phyloP scores from a whole-genome alignment of 2,329 filamentous ascomycete species.

The Fonsecaea pugnacius region DNA sequence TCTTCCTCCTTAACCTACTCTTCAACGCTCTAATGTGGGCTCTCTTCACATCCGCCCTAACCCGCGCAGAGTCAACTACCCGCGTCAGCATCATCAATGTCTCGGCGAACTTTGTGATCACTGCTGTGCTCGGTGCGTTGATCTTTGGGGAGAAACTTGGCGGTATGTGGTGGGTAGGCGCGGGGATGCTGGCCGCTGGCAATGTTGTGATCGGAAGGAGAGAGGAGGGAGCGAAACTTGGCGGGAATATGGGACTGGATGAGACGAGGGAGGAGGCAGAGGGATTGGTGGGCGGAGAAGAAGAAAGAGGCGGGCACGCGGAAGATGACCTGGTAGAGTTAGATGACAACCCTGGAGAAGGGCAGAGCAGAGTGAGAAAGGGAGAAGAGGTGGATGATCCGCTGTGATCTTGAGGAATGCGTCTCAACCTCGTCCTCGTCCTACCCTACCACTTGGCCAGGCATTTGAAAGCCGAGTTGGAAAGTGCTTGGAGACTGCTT shows the following conservation, averaged over 20 bases:
- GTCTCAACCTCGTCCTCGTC: not conserved
- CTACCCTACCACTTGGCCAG: not conserved
- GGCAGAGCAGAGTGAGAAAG: conserved; percentile 22
- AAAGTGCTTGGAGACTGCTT: not conserved
- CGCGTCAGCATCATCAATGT: conserved; percentile 69
- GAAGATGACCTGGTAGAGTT: conserved; percentile 30
- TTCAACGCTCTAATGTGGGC: conserved; percentile 70
- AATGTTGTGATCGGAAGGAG: conserved; percentile 67
- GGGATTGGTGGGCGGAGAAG: conserved; percentile 20
- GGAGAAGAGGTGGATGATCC: conserved; percentile 31
- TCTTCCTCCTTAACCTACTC: conserved; percentile 64
- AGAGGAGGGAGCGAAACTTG: conserved; percentile 45
- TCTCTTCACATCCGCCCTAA: conserved; percentile 66
- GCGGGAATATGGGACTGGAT: conserved; percentile 24
- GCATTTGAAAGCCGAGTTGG: not conserved
- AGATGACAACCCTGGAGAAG: conserved; percentile 21
- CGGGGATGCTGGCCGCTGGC: conserved; percentile 62
- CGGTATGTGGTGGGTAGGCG: conserved; percentile 66
- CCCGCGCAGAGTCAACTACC: conserved; percentile 63
- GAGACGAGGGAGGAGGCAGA: conserved; percentile 27
- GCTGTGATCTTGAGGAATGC: conserved; percentile 12
- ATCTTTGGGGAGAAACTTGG: conserved; percentile 63
- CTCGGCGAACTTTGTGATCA: conserved; percentile 66
- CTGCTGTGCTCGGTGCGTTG: conserved; percentile 61
- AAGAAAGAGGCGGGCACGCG: conserved; percentile 10